Evolutionary conservation across 768 basidiomycete genomes (phyloP).

Genomic region (Tylopilus sp.): DNA sequence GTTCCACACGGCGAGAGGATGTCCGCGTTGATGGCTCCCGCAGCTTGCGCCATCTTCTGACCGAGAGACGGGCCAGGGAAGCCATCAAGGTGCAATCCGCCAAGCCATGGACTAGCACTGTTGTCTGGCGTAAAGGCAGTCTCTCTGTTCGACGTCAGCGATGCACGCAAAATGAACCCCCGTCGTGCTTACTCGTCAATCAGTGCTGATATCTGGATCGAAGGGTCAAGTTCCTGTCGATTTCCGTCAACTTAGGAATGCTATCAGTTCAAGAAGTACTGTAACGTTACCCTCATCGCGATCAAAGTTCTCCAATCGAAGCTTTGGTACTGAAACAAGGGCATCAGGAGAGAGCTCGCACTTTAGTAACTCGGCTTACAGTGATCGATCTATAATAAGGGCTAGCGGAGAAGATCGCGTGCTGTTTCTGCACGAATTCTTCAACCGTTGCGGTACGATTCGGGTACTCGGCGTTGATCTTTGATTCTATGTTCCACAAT

Average conservation of each 20-base stretch:
- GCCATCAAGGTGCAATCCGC: constrained; percentile 56
- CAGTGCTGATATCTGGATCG: constrained; percentile 59
- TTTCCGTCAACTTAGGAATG: not conserved
- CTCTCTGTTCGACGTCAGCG: constrained; percentile 28
- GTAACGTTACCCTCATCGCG: constrained; percentile 57
- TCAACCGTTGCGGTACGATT: constrained; percentile 51
- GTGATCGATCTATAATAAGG: constrained; percentile 64
- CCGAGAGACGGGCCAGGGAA: constrained; percentile 61
- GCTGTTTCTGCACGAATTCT: constrained; percentile 61
- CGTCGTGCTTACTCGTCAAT: constrained; percentile 52
- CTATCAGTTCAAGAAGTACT: not conserved
- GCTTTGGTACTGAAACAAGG: constrained; percentile 63
- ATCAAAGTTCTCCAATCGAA: constrained; percentile 80
- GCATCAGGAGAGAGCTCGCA: not conserved
- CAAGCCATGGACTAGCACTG: constrained; percentile 61
- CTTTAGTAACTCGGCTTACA: constrained; percentile 35
- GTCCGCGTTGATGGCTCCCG: constrained; percentile 57
- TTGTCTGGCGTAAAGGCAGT: constrained; percentile 41
- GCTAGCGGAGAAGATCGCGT: constrained; percentile 54
- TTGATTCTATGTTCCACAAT: constrained; percentile 78
- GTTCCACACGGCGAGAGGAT: constrained; percentile 62
- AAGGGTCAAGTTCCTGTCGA: constrained; percentile 51
- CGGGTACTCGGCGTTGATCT: constrained; percentile 55
- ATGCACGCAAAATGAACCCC: not conserved
- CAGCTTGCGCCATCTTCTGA: constrained; percentile 65